A percentile compares a stretch with the other conserved stretches of the same genome.
Conservation (phyloP, 73 alveolate species). For the Diophrys sp. region DNA sequence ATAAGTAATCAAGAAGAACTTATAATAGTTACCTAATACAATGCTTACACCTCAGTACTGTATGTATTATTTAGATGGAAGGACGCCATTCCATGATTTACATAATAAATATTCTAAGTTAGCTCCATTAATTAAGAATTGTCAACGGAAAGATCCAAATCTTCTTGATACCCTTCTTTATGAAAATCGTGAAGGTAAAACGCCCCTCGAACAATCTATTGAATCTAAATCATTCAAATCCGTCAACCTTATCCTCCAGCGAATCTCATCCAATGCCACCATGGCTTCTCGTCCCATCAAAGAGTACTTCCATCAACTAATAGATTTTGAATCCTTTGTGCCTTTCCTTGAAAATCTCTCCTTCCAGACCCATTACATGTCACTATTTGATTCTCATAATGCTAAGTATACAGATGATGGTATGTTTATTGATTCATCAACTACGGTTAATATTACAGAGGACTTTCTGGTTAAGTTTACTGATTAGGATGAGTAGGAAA, state of each 20-base stretch:
- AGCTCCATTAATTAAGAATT: not conserved
- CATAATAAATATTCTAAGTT: not conserved
- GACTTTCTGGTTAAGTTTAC: not conserved
- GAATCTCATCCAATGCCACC: not conserved
- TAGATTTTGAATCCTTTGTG: not conserved
- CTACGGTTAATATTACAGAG: not conserved
- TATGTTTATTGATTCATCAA: not conserved
- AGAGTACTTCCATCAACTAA: not conserved
- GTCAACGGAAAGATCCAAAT: not conserved
- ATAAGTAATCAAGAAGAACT: not conserved
- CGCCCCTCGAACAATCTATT: not conserved
- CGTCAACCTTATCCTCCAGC: not conserved
- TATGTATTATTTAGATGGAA: not conserved
- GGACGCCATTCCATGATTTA: not conserved
- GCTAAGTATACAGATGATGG: not conserved
- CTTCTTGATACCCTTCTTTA: not conserved
- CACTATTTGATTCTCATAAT: not conserved
- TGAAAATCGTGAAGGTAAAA: not conserved
- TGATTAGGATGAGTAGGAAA: not conserved
- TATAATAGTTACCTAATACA: not conserved
- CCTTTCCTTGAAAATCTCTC: not conserved
- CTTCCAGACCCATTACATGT: not conserved
- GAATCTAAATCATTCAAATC: not conserved
- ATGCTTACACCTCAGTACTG: not conserved
- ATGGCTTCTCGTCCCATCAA: not conserved